phyloP scores from a whole-genome alignment of 805 yeast genomes.

The Teunomyces kruisii region DNA sequence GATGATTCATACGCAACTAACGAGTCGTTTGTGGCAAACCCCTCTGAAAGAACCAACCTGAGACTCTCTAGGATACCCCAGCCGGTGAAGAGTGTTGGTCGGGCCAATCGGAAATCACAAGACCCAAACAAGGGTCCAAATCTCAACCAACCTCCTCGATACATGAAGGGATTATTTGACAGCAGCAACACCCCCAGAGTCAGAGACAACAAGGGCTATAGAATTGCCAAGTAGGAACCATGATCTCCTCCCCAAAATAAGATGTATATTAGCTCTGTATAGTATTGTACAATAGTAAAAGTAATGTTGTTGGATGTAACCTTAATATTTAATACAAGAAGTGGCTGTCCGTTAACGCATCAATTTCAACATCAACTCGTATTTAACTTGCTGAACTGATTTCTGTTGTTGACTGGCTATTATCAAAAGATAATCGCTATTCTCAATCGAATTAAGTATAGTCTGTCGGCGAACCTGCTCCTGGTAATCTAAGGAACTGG shows the following conservation, averaged over 20 bases:
- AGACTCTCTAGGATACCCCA: constrained; percentile 22
- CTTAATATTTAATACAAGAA: no score
- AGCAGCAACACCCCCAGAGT: constrained; percentile 9
- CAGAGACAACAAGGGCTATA: constrained; percentile 4
- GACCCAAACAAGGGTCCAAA: constrained; percentile 28
- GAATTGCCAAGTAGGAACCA: not conserved
- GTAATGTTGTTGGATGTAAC: no score
- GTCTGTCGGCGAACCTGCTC: constrained; percentile 23
- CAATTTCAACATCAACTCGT: constrained; percentile 35
- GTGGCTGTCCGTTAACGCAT: constrained; percentile 12
- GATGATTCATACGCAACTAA: constrained; percentile 27
- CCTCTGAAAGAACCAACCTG: constrained; percentile 7
- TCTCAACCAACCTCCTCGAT: constrained; percentile 44
- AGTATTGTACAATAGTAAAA: not conserved
- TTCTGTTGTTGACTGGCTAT: constrained; percentile 43
- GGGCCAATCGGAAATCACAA: constrained; percentile 4
- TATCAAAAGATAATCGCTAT: constrained; percentile 35
- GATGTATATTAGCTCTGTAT: constrained; percentile 7
- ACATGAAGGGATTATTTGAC: constrained; percentile 39
- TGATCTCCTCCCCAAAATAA: not conserved
- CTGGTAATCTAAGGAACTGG: not conserved
- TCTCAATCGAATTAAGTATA: constrained; percentile 40
- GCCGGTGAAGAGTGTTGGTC: constrained; percentile 6
- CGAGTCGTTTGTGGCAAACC: constrained; percentile 29
- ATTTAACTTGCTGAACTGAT: constrained; percentile 42